A percentile compares a stretch with the other conserved stretches of the same genome.
phyloP scores from a whole-genome alignment of 1,284 basidiomycete species.

The Sanguinoderma infundibulare region DNA sequence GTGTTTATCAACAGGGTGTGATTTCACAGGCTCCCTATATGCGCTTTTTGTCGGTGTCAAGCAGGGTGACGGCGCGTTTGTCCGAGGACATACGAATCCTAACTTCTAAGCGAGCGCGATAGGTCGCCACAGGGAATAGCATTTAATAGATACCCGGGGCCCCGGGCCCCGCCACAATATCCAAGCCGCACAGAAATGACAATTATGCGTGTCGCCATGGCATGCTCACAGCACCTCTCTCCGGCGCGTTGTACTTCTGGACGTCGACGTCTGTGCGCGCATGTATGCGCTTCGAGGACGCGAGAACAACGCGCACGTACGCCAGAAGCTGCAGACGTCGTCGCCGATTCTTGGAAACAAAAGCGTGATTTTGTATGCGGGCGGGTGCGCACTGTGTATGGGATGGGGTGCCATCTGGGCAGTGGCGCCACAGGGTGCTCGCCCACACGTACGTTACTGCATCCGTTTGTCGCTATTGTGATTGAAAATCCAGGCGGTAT shows the following conservation, averaged over 20 bases:
- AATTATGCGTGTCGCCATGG: background rate
- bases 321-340: background rate
- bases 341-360: background rate
- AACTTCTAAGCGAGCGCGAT: too few species aligned
- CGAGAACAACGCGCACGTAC: background rate
- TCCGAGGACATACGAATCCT: too few species aligned
- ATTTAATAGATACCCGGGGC: too few species aligned
- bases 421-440: background rate
- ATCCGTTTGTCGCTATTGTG: background rate
- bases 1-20: too few species aligned
- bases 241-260: background rate
- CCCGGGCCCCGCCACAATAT: too few species aligned
- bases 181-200: too few species aligned
- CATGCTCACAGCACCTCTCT: background rate
- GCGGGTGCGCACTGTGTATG: background rate
- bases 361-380: background rate
- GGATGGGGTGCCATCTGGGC: background rate
- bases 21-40: too few species aligned
- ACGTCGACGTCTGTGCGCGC: background rate
- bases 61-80: too few species aligned
- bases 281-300: background rate
- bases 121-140: too few species aligned
- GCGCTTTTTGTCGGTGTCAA: too few species aligned
- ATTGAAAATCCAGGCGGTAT: background rate
- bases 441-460: background rate